phyloP scores from a whole-genome alignment of 108 stramenopile genomes.

The Skeletonema marinoi region DNA sequence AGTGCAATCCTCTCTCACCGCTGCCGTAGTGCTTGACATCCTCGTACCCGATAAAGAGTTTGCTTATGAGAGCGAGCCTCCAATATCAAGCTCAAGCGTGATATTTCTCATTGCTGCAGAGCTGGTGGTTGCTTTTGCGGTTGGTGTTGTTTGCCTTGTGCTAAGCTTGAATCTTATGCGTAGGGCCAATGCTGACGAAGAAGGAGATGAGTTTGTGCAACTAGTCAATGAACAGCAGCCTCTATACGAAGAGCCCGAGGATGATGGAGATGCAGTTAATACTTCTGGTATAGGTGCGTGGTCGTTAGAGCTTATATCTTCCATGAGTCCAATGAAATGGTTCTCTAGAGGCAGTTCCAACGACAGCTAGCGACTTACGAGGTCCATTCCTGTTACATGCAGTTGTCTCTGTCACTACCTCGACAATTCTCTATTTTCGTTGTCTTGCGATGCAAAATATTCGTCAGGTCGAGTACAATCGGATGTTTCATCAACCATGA shows the following conservation, averaged over 20 bases:
- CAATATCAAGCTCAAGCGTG: conserved; percentile 53
- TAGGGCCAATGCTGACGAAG: conserved; percentile 35
- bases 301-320: conserved; percentile 8
- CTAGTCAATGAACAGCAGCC: conserved; percentile 20
- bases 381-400: not conserved
- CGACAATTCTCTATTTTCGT: conserved; percentile 10
- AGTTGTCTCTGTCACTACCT: not conserved
- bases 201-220: conserved; percentile 42
- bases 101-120: conserved; percentile 57
- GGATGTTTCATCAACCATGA: not conserved
- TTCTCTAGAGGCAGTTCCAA: not conserved
- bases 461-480: conserved; percentile 15
- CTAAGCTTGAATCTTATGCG: conserved; percentile 57
- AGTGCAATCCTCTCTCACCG: conserved; percentile 46
- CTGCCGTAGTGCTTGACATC: conserved; percentile 52
- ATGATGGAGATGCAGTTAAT: not conserved
- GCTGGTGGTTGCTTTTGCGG: conserved; percentile 50
- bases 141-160: conserved; percentile 53
- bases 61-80: conserved; percentile 45
- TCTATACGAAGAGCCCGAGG: not conserved
- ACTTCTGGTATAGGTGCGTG: not conserved
- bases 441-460: conserved; percentile 28
- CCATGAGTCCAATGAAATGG: conserved; percentile 13
- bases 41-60: conserved; percentile 37
- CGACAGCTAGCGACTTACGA: not conserved